Evolutionary conservation across 2,329 filamentous ascomycete species (phyloP), one percentile per base, ranked within the genome.

Genomic region (Pseudopithomyces maydicus): DNA sequence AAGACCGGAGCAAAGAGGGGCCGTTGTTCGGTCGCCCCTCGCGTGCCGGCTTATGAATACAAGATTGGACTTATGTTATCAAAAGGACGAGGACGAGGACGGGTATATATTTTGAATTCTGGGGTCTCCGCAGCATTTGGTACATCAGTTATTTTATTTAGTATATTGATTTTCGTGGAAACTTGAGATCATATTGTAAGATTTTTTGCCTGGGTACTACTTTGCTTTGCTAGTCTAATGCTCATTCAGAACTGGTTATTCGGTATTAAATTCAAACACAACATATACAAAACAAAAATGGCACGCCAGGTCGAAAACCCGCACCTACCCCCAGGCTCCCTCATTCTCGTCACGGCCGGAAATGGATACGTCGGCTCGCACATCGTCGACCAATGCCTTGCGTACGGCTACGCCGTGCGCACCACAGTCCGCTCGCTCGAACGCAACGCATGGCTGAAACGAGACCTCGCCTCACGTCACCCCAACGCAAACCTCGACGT

Each of bases 311-410:
- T 52, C 23, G 20, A 52, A 17, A 42, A 47, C n/a, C 48, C 54
- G 17, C 43, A 47, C 36, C 42, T 56, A 1, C 42, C 48, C 5
- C 23, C 42, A 20, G 48, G 54, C 17, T 47, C 48, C 1, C 54
- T 56, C 19, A 26, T 52, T 17, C 35, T 83, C 2, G 76, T 84
- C 12, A 82, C 80, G 0, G 80, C 80, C 3, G 76, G 73, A 2
- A 82, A 77, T 50, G 80, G 81, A 35, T 80, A 77, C 59, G 72
- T 83, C 22, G 79, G 70, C 17, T 75, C 74, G 4, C 79, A 83
- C 49, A 67, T 81, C 7, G 68, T 72, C 41, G 65, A 78, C n/a
- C 66, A 78, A 20, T 69, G 82, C 14, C 70, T 82, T 15, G 49
- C 70, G 1, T 68, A 70, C 8, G 79, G 79, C 12, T 82, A 77